Evolutionary conservation across 768 basidiomycete genomes (phyloP).

Genomic region (Suillus brevipes): DNA sequence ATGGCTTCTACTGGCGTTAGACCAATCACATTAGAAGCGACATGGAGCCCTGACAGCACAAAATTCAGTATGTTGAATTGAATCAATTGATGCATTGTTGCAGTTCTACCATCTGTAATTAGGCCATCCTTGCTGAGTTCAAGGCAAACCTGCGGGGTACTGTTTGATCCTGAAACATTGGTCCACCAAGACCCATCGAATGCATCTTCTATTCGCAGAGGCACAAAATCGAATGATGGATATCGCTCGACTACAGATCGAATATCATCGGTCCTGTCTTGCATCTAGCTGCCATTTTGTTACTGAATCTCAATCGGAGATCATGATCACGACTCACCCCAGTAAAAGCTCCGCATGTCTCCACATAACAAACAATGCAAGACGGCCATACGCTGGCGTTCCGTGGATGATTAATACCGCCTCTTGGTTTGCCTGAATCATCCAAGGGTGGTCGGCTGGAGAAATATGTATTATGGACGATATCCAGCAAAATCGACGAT

Average conservation of each 20-base stretch:
- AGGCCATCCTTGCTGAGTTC: slow-evolving; percentile 57
- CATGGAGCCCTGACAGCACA: slow-evolving; percentile 24
- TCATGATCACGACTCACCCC: slow-evolving; percentile 45
- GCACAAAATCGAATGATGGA: slow-evolving; percentile 54
- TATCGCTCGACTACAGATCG: slow-evolving; percentile 47
- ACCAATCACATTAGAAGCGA: slow-evolving; percentile 13
- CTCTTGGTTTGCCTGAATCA: slow-evolving; percentile 36
- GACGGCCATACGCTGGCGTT: slow-evolving; percentile 62
- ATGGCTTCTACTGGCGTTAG: slow-evolving; percentile 34
- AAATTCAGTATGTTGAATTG: not conserved
- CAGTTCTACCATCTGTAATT: slow-evolving; percentile 28
- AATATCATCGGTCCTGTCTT: slow-evolving; percentile 56
- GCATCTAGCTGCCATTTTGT: slow-evolving; percentile 40
- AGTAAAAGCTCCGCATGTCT: slow-evolving; percentile 59
- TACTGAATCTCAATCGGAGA: slow-evolving; percentile 3
- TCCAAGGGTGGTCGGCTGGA: slow-evolving; percentile 27
- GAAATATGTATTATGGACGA: slow-evolving; percentile 63
- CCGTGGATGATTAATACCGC: slow-evolving; percentile 68
- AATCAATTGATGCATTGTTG: not conserved
- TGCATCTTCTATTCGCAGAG: slow-evolving; percentile 70
- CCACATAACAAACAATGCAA: slow-evolving; percentile 68
- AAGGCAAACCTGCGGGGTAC: slow-evolving; percentile 36
- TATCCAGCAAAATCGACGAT: slow-evolving; percentile 70
- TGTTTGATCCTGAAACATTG: slow-evolving; percentile 37
- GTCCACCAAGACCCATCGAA: slow-evolving; percentile 73